Base-by-base conservation (phyloP, 2,329 filamentous ascomycete species). In the Macrophomina tecta region DNA sequence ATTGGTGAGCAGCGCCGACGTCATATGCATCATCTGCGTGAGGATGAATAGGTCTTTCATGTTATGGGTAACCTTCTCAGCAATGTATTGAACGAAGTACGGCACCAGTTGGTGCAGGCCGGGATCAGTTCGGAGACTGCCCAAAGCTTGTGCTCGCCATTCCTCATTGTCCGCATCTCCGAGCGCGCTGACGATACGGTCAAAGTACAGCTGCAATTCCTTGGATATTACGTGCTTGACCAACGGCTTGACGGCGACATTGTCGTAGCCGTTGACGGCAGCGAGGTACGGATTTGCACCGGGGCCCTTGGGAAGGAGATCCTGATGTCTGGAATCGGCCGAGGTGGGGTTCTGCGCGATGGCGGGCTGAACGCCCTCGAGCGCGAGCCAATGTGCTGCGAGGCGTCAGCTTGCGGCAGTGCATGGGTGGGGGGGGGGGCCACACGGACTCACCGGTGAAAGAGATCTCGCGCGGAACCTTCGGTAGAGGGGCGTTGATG, bases 201-300 rank as follows among this genome's bases (percentile, higher is more conserved):
- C 93, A 76, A 98, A 99, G 82, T 97, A 97, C 40, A 98, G 87
- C 69, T 97, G 93, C 28, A 98, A 88, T 80, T 99, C 95, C 80
- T 97, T 97, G 70, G 93, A 97, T 52, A 99, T 87, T 58, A 97
- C 91, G 76, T 99, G 95, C 81, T 98, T 98, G 70, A 99, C 94
- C 12, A 94, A 85, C 2, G 95, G 94, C 76, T 94, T 94, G 80
- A 97, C 90, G 49, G 89, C 86, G 65, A 94, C 86, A 72, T 91
- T 93, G 73, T 97, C 93, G 73, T 91, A 90, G 55, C 94, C 94
- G 62, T 90, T 90, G 71, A 94, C 87, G 16, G 92, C 92, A 32
- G 93, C 91, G 49, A 97, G 85, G 52, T 92, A 91, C 5, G 91
- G 90, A 74, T 97, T 97, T 28, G 92, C 92, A 69, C 92, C 92